Evolutionary conservation across 2,329 filamentous ascomycete species (phyloP), one percentile per base, ranked within the genome.

Genomic region (Epichloe hybrida): DNA sequence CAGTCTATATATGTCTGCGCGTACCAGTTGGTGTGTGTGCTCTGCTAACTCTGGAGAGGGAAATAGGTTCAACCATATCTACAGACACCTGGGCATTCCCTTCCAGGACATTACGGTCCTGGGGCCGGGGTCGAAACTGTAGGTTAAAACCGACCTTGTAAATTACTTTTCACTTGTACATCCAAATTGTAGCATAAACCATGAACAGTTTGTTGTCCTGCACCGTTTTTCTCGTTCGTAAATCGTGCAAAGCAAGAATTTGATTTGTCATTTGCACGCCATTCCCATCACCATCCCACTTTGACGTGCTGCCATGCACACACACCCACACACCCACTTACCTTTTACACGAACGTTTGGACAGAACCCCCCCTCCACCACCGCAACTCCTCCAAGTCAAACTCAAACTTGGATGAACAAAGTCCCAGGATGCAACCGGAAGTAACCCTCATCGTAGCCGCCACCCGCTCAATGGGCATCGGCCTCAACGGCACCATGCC

Each of bases 401-500:
- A 39, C 15, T 31, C 27, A 11, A 31, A 1, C 27, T 31, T 3
- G 3, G 9, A 31, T 31, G 27, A 11, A 11, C 9, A 11, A 7
- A 39, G 23, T 44, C 31, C 8, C 50, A 54, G 43, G 34, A 69
- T 69, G 66, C 59, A 66, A 52, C 64, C 71, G 49, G 83, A 88
- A 57, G 72, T 96, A 50, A 96, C 88, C n/a, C 79, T 96, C 60
- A 85, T 97, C 66, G 88, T 96, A 59, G 91, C 88, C n/a, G 84
- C 90, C 17, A 95, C 90, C n/a, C 83, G 84, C 49, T 80, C 74
- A 60, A 87, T 96, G 73, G 93, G 93, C 64, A 97, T 98, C 61
- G 93, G 93, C 53, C 75, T 79, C 45, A 74, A 76, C 53, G 88
- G 88, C 53, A 77, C 74, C 3, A 80, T 98, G 50, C 93, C 93